Evolutionary conservation across 2,329 filamentous ascomycete genomes (phyloP).

Genomic region (Colletotrichum truncatum): DNA sequence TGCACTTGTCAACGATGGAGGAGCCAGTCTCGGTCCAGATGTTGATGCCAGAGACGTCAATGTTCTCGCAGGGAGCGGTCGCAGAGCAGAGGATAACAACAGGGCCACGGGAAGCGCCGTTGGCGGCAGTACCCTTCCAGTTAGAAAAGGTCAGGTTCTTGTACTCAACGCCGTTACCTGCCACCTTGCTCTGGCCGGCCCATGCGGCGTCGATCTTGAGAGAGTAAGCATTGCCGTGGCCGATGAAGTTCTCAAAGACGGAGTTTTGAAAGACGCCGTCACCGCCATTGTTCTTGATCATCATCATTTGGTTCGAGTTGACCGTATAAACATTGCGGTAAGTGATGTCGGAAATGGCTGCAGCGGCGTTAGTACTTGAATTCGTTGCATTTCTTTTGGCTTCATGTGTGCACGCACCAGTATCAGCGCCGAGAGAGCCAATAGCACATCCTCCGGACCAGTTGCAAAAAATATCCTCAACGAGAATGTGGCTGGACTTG

Average conservation of each 20-base stretch:
- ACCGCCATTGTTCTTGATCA: conserved; percentile 70
- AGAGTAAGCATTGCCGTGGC: conserved; percentile 66
- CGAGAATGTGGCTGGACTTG: conserved; percentile 61
- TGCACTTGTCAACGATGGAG: conserved; percentile 53
- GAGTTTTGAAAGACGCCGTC: conserved; percentile 60
- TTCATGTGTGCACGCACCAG: conserved; percentile 36
- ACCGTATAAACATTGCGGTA: conserved; percentile 68
- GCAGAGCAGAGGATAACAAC: conserved; percentile 62
- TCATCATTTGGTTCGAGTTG: conserved; percentile 70
- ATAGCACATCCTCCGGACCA: conserved; percentile 68
- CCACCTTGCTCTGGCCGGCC: conserved; percentile 48
- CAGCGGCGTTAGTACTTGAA: background rate
- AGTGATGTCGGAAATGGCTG: conserved; percentile 59
- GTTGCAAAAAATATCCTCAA: conserved; percentile 71
- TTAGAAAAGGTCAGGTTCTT: conserved; percentile 61
- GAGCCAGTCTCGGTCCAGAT: conserved; percentile 61
- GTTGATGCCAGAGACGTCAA: conserved; percentile 58
- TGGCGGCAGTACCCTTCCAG: conserved; percentile 63
- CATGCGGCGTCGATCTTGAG: conserved; percentile 65
- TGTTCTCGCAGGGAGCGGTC: conserved; percentile 59
- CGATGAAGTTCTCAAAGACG: conserved; percentile 66
- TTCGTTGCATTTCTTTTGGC: too few species aligned
- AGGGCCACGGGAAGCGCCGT: conserved; percentile 60
- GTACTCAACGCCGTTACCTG: conserved; percentile 61
- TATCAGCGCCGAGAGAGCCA: conserved; percentile 60